Base-by-base conservation (phyloP, 169 alveolate species). In the Eimeria zaria region DNA sequence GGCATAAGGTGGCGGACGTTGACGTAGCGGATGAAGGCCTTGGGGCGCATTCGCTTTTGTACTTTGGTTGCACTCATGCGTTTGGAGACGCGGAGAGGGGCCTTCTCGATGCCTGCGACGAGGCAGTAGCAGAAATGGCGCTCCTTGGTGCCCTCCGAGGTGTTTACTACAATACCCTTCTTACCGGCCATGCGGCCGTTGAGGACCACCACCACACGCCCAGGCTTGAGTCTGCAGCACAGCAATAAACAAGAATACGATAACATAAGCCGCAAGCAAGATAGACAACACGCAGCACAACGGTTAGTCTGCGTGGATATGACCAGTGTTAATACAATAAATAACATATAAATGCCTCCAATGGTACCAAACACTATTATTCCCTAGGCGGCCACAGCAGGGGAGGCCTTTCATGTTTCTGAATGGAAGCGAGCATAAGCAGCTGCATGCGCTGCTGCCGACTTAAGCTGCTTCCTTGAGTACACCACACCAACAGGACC, bases 161-260 rank as follows among this genome's bases (percentile, higher is more conserved):
- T 98, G 96, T 98, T 99, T 64, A 99, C 99, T 95, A 99, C 98
- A 94, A 99, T 98, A 41, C 99, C 99, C 98, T 99, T 99, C 99
- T 99, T 99, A 89, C 99, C 99, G 27, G 99, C 99, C 98, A 99
- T 98, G 97, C 99, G 99, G 94, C 99, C 99, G 91, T 99, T 97
- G 76, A 99, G 98, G 93, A 99, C 98, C 96, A 99, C 98, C 96
- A 99, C 99, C 73, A 99, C 99, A 97, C 99, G 99, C 73, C 99
- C 99, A 91, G 99, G 83, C 80, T 97, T 96, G 81, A 94, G 88
- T 51, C 97, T 96, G 96, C 30, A 78, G 51, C 3, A 20, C 51
- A 33, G 24, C 8, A 11, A 33, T 3, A n/a, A 33, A 69, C 8
- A 12, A 33, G 9, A 64, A 24, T 24, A 64, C 44, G 39, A 27